Base-by-base conservation (phyloP, 768 basidiomycete species). In the Pisolithus marmoratus region DNA sequence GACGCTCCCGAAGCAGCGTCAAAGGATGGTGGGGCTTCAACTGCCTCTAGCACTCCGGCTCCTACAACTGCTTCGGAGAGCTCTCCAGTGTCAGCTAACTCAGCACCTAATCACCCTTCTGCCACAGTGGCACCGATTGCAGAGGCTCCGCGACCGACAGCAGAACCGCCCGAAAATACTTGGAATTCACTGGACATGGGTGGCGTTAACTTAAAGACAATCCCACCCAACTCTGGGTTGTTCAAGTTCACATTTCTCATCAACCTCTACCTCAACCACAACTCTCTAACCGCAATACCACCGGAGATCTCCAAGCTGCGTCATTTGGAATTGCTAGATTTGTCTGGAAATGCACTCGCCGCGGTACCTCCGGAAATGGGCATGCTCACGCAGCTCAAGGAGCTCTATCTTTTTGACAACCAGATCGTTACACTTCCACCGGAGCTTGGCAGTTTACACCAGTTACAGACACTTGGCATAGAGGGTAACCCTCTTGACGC, bases 151-250 rank as follows among this genome's bases (percentile, higher is more conserved):
- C 79, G 85, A 61, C 82, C 82, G 22, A 82, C 82, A 5, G 77
- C 79, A 41, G 80, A 81, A 56, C 82, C 85, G 7, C 83, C 87
- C 44, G 80, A 82, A 63, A 88, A 83, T 69, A 82, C 80, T 11
- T 99, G 95, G 94, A 86, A 72, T 26, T 90, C 90, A 19, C 74
- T 99, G 45, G 96, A 99, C 70, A 91, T 99, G 84, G 95, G 96
- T 49, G 96, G 96, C 15, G 85, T 96, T 58, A 82, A 83, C 57
- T 83, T 99, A 64, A 95, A 94, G 77, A 91, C 87, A 58, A 77
- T 99, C 47, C 90, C 94, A 34, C 72, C 83, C 5, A 76, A 72
- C 7, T 87, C 85, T 43, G 85, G 84, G 24, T 74, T 91, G 40
- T 90, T 90, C 69, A 74, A 83, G 8, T 97, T 95, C 74, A 82